Evolutionary conservation across 1,284 basidiomycete genomes (phyloP).

Genomic region (Termitomyces sp.): DNA sequence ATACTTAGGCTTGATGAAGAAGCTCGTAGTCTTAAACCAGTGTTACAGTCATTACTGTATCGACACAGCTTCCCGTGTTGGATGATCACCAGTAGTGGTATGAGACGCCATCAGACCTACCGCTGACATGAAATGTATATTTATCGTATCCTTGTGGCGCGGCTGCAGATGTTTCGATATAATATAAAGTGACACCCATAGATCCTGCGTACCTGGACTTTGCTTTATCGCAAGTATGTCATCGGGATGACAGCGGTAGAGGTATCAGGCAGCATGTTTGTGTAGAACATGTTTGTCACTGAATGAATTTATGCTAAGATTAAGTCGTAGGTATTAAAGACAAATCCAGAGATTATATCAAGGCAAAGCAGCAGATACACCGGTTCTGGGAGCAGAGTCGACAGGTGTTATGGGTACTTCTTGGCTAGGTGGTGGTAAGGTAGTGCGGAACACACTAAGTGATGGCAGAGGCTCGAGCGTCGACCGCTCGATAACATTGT

Average conservation of each 20-base stretch:
- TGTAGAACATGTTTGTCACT: neutral
- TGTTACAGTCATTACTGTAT: neutral
- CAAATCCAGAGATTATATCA: constrained; percentile 20
- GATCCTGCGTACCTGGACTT: neutral
- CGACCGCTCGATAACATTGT: constrained; percentile 9
- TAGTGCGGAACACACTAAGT: constrained; percentile 19
- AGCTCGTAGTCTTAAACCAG: neutral
- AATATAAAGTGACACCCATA: neutral
- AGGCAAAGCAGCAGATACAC: constrained; percentile 47
- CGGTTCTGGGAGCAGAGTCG: constrained; percentile 25
- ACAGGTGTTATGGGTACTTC: constrained; percentile 5
- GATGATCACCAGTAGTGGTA: neutral
- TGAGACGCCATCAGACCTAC: neutral
- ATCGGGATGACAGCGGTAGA: neutral
- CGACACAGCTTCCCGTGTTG: neutral
- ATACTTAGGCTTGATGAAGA: neutral
- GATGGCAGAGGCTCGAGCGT: constrained; percentile 17
- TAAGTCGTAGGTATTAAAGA: neutral
- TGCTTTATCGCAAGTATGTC: neutral
- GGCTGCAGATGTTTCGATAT: neutral
- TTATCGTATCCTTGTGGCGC: neutral
- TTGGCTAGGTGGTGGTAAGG: constrained; percentile 2
- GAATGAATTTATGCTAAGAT: neutral
- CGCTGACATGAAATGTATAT: neutral
- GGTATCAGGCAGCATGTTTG: neutral